Evolutionary conservation across 139 green algal species (phyloP), one percentile per base, ranked within the genome.

Genomic region (Chlamydomonas sp.): DNA sequence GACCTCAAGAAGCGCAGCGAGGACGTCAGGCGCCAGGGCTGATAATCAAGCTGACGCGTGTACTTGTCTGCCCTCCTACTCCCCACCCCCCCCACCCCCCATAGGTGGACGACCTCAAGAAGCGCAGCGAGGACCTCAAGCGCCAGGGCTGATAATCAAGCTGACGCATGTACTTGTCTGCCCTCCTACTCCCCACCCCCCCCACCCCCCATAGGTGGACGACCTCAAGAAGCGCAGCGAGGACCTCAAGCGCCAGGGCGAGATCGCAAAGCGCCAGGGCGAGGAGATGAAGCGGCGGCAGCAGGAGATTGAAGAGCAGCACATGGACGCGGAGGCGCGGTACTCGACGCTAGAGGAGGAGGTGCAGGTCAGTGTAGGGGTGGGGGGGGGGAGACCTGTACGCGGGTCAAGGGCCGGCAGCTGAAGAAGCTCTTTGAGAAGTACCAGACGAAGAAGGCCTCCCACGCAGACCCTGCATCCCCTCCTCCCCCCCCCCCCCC

Each of bases 361-460:
- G 37, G 72, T 76, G 35, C 72, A 78, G 38, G 71, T 73, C 34
- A 71, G 65, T n/a, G n/a, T 49, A 24, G 60, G 30, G 35, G n/a
- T 69, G 2, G 57, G 4, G n/a, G n/a, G n/a, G n/a, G n/a, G n/a
- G n/a, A n/a, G n/a, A n/a, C n/a, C n/a, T n/a, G n/a, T n/a, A n/a
- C n/a, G 61, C 67, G 73, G 76, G 72, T 84, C 43, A 87, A 89
- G 71, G 79, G 70, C 38, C 69, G 75, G 72, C 83, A 87, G 77
- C 76, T 91, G 58, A 87, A 87, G 58, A 84, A 82, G 58, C 73
- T 89, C 70, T 87, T 84, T 65, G 75, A 79, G 24, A 84, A 83
- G 58, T 91, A 87, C 74, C 73, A 85, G 50, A 72, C 67, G 48
- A 86, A 84, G 61, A 83, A 84, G 65, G 70, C 64, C 24, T n/a